These are phyloP conservation scores for Fraxinus velutina DNA, from an alignment of 305 asterid species.

Conservation along the genomic window DNA sequence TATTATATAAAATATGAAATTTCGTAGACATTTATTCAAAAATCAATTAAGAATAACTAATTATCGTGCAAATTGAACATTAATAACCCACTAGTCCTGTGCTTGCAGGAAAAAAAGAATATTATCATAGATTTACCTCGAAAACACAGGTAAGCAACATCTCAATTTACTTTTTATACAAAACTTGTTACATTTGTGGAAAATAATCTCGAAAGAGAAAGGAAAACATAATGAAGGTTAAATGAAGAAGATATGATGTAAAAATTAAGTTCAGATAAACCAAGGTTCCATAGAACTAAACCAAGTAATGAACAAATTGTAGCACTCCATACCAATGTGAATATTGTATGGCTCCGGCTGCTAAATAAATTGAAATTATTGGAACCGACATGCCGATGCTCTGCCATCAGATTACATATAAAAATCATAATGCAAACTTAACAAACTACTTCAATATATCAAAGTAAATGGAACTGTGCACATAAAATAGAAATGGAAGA, in stretches of 20 bases:
- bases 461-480: neutral
- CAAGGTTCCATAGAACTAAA: neutral
- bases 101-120: neutral
- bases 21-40: neutral
- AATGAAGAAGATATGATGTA: constrained; percentile 8
- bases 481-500: constrained; percentile 1
- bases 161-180: neutral
- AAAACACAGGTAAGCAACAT: neutral
- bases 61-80: neutral
- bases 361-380: constrained; percentile 95
- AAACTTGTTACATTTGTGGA: neutral
- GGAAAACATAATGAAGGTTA: neutral
- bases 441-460: constrained; percentile 8
- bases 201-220: neutral
- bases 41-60: neutral
- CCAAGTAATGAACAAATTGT: constrained; percentile 7
- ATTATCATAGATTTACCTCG: neutral
- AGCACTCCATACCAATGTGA: constrained; percentile 69
- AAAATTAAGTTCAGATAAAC: neutral
- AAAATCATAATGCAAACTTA: constrained; percentile 20
- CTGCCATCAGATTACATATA: constrained; percentile 51
- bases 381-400: constrained; percentile 97
- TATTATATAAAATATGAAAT: neutral
- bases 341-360: constrained; percentile 99
- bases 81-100: neutral